Evolutionary conservation across 2,329 filamentous ascomycete genomes (phyloP).

Genomic region (Orbilia javanica): DNA sequence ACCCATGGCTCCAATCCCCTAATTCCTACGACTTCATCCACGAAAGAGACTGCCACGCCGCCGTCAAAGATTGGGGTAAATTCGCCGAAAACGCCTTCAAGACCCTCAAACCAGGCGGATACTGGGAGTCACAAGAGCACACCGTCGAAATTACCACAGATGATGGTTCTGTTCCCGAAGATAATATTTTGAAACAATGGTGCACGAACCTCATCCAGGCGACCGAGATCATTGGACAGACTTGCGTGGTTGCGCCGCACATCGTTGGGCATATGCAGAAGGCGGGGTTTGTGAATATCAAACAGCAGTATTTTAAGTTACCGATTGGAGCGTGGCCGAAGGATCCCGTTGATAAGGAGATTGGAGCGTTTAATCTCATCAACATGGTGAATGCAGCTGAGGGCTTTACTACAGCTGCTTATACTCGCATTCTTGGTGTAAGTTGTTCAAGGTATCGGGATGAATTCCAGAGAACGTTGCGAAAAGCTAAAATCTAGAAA

Average conservation of each 20-base stretch:
- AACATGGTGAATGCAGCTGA: constrained; percentile 60
- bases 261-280: constrained; percentile 62
- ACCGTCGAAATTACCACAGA: constrained; percentile 59
- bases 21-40: constrained; percentile 61
- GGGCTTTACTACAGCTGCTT: constrained; percentile 21
- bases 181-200: constrained; percentile 49
- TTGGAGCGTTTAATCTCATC: constrained; percentile 65
- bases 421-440: constrained; percentile 37
- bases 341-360: constrained; percentile 69
- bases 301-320: constrained; percentile 61
- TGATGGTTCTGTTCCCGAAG: constrained; percentile 52
- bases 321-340: constrained; percentile 64
- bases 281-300: constrained; percentile 63
- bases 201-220: constrained; percentile 24
- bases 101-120: constrained; percentile 70
- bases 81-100: constrained; percentile 69
- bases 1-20: constrained; percentile 58
- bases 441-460: neutral
- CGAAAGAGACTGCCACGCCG: constrained; percentile 69
- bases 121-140: constrained; percentile 62
- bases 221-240: constrained; percentile 35
- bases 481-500: neutral
- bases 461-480: neutral
- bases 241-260: constrained; percentile 59
- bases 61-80: constrained; percentile 71